A percentile compares a stretch with the other conserved stretches of the same genome.
These are phyloP conservation scores for Colletotrichum nymphaeae DNA, from an alignment of 2,329 filamentous ascomycete species.

Conservation along the genomic window DNA sequence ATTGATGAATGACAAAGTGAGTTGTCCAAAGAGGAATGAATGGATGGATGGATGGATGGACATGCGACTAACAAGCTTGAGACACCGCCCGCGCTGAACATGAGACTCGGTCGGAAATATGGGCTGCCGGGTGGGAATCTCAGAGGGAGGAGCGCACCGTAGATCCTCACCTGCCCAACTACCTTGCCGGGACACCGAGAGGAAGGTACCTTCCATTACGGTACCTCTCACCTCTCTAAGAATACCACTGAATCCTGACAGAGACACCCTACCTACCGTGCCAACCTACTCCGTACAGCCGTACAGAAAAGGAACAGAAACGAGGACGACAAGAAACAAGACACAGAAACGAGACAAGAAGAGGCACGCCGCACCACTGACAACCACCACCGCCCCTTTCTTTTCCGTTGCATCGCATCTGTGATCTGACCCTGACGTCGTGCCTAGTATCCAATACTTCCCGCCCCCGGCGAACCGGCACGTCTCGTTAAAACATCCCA, in stretches of 20 bases:
- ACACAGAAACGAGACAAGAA: neutral
- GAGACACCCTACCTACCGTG: neutral
- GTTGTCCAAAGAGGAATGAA: neutral
- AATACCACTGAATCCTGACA: neutral
- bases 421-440: neutral
- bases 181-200: constrained; percentile 7
- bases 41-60: neutral
- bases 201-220: neutral
- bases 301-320: neutral
- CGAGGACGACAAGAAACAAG: neutral
- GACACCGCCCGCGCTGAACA: neutral
- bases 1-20: neutral
- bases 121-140: neutral
- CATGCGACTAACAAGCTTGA: neutral
- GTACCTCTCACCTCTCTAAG: too few relatives aligned
- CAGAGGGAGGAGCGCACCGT: constrained; percentile 7
- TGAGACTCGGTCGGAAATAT: neutral
- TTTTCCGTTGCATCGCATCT: neutral
- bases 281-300: too few relatives aligned
- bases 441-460: neutral
- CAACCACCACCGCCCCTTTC: neutral
- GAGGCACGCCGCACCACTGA: too few relatives aligned
- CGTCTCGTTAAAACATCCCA: neutral
- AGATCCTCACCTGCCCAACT: constrained; percentile 24
- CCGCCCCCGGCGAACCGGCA: neutral